Base-by-base conservation (phyloP, 257 asterid genomes). In the Solanum etuberosum region DNA sequence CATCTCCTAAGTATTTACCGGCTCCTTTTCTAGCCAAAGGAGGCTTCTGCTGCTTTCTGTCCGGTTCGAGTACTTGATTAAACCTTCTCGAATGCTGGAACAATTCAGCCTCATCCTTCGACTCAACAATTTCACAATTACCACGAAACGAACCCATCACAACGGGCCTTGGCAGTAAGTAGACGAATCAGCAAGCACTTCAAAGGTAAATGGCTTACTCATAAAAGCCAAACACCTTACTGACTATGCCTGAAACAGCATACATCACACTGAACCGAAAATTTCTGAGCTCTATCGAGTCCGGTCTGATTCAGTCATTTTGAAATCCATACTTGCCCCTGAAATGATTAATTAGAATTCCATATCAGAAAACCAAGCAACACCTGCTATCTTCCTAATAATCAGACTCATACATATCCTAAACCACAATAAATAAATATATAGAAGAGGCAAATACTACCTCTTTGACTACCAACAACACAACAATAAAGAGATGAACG, bases 111-210 rank as follows among this genome's bases (percentile, higher is more conserved):
- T 90, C 95, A 21, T 95, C 94, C 87, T 90, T 92, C 57, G 89
- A 88, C 90, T 95, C 98, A 15, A 95, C 91, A 88, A 93, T 96
- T 92, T 96, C 98, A 89, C 94, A 92, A 77, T 86, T 91, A 16
- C 89, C 90, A 85, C 83, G 92, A 84, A 91, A 89, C 57, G 98
- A 91, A 87, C 92, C 96, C 99, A 96, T 96, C 35, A 32, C 84
- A 13, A 10, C 1, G 25, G 51, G 11, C 82, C 54, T 78, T 38
- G 37, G 61, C 65, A 48, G 38, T 61, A 25, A 67, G 14, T 31
- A 12, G 68, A 84, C 73, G n/a, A 80, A 85, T 86, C 70, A 32
- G 59, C 89, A 27, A n/a, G 85, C 87, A 85, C 86, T 70, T 48
- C 63, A 32, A 29, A 43, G 51, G 42, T 85, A 21, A 85, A 70